Conservation (phyloP, 1,139 yeast genomes). For the Taphrina confusa region DNA sequence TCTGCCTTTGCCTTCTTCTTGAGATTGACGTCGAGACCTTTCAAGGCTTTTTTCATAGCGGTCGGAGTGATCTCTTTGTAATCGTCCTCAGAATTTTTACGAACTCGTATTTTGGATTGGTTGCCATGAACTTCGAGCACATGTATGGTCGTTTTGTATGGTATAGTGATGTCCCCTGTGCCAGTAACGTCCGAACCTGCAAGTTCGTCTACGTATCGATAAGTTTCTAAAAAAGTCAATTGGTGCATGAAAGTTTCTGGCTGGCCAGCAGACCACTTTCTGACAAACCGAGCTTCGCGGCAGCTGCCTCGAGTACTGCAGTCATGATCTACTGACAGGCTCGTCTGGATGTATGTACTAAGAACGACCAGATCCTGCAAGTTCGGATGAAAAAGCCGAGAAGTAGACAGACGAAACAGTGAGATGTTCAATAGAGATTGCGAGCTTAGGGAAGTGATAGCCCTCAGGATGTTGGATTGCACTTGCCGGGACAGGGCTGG, state of each 20-base stretch:
- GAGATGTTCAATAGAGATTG: too few relatives aligned
- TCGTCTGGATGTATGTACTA: too few relatives aligned
- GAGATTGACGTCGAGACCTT: constrained; percentile 88
- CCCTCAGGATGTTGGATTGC: too few relatives aligned
- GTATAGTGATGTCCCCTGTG: constrained; percentile 64
- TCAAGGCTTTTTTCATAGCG: constrained; percentile 93
- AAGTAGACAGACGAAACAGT: too few relatives aligned
- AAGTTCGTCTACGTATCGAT: constrained; percentile 60
- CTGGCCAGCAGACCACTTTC: not conserved
- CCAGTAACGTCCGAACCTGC: constrained; percentile 65
- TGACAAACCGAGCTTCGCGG: constrained; percentile 4
- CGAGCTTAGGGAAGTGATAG: too few relatives aligned
- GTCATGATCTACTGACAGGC: too few relatives aligned
- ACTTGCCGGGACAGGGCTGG: too few relatives aligned
- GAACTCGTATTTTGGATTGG: constrained; percentile 64
- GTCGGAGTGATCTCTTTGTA: constrained; percentile 85
- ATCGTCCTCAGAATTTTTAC: constrained; percentile 61
- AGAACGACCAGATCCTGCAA: too few relatives aligned
- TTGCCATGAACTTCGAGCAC: constrained; percentile 59
- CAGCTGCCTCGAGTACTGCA: not conserved
- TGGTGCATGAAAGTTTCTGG: too few relatives aligned
- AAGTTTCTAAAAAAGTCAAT: too few relatives aligned
- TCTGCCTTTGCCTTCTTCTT: constrained; percentile 55
- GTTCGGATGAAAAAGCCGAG: too few relatives aligned
- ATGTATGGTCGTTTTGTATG: constrained; percentile 80